Conservation (phyloP, 1,284 basidiomycete species). For the Sporisorium iseilematis-ciliati region DNA sequence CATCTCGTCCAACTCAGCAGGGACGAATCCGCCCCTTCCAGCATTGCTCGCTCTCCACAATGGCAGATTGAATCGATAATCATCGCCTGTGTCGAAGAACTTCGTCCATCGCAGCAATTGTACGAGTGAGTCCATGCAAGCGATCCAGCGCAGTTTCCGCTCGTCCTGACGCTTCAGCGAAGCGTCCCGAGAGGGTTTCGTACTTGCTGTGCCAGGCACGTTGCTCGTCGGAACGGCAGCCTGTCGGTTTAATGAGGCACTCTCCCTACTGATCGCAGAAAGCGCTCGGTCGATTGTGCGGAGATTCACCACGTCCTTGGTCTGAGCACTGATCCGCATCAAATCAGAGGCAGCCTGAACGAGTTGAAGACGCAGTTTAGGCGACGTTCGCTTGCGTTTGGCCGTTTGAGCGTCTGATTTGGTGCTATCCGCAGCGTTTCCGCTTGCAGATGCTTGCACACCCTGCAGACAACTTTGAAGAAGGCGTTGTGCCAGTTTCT, state of each 20-base stretch:
- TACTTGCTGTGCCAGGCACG: neutral
- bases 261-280: conserved; percentile 5
- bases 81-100: conserved; percentile 41
- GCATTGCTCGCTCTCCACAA: conserved; percentile 32
- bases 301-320: conserved; percentile 34
- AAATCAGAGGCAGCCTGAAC: conserved; percentile 21
- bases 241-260: neutral
- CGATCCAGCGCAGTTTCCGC: conserved; percentile 21
- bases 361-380: conserved; percentile 5
- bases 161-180: conserved; percentile 11
- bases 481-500: conserved; percentile 24
- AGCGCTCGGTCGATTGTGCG: conserved; percentile 24
- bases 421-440: neutral
- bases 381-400: neutral
- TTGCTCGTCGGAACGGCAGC: neutral
- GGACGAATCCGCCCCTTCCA: conserved; percentile 21
- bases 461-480: conserved; percentile 10
- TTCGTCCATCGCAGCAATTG: conserved; percentile 35
- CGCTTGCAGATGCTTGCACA: neutral
- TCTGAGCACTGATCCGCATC: conserved; percentile 20
- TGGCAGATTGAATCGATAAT: conserved; percentile 22
- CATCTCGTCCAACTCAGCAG: conserved; percentile 33
- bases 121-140: conserved; percentile 30
- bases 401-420: neutral
- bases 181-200: neutral